These are phyloP conservation scores for Silene noctiflora DNA, from an alignment of 179 eudicot genomes.

Conservation along the genomic window DNA sequence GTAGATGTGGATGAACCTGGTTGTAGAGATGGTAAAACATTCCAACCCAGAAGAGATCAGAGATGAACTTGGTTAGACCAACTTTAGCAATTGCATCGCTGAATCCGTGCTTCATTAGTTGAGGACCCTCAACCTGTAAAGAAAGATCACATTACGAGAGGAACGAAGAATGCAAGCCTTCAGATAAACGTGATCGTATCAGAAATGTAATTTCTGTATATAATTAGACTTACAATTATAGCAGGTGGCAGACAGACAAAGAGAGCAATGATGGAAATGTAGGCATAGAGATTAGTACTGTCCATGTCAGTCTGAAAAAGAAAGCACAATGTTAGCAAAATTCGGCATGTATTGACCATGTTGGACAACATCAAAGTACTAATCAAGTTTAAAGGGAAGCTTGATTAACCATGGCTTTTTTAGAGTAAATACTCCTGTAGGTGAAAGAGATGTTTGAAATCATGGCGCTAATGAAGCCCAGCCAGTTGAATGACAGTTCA, in stretches of 20 bases:
- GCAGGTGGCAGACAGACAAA: slow-evolving; percentile 91
- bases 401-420: slow-evolving; percentile 87
- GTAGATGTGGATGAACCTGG: slow-evolving; percentile 48
- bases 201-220: not conserved
- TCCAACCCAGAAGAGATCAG: slow-evolving; percentile 98
- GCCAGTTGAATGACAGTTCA: slow-evolving; percentile 94
- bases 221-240: slow-evolving; percentile 56
- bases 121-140: slow-evolving; percentile 80
- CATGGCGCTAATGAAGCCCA: slow-evolving; percentile 92
- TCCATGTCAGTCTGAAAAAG: slow-evolving; percentile 93
- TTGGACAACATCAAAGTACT: not conserved
- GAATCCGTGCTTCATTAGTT: slow-evolving; percentile 71
- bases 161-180: not conserved
- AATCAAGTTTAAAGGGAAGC: slow-evolving; percentile 12
- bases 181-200: not conserved
- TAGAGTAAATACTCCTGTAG: slow-evolving; percentile 92
- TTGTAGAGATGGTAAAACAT: slow-evolving; percentile 98
- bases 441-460: slow-evolving; percentile 97
- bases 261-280: slow-evolving; percentile 88
- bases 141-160: too few species aligned
- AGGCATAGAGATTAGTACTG: slow-evolving; percentile 92
- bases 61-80: slow-evolving; percentile 72
- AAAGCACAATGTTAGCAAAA: slow-evolving; percentile 22
- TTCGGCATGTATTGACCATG: too few species aligned
- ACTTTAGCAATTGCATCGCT: slow-evolving; percentile 91